Conservation (phyloP, 1,284 basidiomycete species). For the Cutaneotrichosporon cavernicola region DNA sequence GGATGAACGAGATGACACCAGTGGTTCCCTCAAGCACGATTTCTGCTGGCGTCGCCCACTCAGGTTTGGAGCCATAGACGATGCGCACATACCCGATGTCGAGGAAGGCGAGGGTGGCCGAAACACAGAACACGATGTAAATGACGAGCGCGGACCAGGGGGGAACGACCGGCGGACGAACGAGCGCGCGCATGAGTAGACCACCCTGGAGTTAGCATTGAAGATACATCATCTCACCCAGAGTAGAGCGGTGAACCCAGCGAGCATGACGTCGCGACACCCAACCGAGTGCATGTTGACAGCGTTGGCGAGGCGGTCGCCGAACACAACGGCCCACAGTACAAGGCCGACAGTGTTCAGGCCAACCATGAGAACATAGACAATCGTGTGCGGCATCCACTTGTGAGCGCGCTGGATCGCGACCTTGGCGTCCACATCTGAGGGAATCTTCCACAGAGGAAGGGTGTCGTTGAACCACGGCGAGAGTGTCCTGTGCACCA, state of each 20-base stretch:
- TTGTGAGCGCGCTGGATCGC: constrained; percentile 5
- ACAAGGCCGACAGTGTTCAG: constrained; percentile 32
- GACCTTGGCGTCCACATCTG: constrained; percentile 10
- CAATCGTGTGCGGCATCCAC: constrained; percentile 11
- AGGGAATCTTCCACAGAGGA: constrained; percentile 14
- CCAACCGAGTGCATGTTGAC: constrained; percentile 12
- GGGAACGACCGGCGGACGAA: constrained; percentile 42
- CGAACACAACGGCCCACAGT: constrained; percentile 41
- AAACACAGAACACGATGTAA: constrained; percentile 33
- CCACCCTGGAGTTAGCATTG: constrained; percentile 11
- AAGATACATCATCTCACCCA: not conserved
- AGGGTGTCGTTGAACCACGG: constrained; percentile 21
- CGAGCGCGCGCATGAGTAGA: constrained; percentile 27
- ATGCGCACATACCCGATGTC: constrained; percentile 33
- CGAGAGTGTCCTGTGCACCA: not conserved
- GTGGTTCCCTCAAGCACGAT: constrained; percentile 36
- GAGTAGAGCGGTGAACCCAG: constrained; percentile 28
- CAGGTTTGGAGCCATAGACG: constrained; percentile 29
- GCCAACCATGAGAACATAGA: constrained; percentile 28
- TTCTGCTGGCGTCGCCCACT: constrained; percentile 33
- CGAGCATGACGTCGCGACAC: constrained; percentile 20
- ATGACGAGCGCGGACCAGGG: constrained; percentile 39
- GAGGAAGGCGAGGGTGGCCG: constrained; percentile 33
- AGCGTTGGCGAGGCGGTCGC: constrained; percentile 26
- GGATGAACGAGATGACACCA: constrained; percentile 26